A percentile compares a stretch with the other conserved stretches of the same genome.
Evolutionary conservation across 2,329 filamentous ascomycete species (phyloP).

Genomic region (Peltaster fructicola): DNA sequence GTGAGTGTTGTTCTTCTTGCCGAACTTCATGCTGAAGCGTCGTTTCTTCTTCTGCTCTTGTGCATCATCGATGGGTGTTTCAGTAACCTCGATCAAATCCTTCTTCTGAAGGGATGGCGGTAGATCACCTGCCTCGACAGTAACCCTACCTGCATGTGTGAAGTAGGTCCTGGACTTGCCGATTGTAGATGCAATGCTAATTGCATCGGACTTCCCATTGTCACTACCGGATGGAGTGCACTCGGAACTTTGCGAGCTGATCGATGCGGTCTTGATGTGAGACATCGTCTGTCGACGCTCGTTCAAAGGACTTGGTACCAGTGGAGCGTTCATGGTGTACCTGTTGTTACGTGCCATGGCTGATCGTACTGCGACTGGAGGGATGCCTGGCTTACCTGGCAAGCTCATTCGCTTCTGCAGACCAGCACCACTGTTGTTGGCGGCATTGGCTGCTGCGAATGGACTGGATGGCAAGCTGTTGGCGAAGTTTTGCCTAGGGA

Average conservation of each 20-base stretch:
- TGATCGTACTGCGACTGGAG: too few relatives aligned
- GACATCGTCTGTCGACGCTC: not conserved
- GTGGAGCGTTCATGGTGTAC: too few relatives aligned
- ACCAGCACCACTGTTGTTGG: too few relatives aligned
- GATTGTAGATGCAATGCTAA: slow-evolving; percentile 2
- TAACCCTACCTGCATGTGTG: slow-evolving; percentile 12
- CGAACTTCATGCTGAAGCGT: slow-evolving; percentile 11
- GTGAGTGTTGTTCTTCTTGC: slow-evolving; percentile 7
- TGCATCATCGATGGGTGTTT: slow-evolving; percentile 1
- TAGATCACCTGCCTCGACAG: slow-evolving; percentile 6
- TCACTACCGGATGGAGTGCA: not conserved
- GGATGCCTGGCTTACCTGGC: too few relatives aligned
- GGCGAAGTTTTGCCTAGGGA: slow-evolving; percentile 4
- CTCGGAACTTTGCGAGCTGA: not conserved
- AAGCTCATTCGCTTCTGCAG: too few relatives aligned
- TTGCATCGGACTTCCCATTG: not conserved
- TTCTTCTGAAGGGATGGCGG: not conserved
- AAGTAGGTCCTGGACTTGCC: slow-evolving; percentile 13
- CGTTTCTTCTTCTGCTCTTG: slow-evolving; percentile 12
- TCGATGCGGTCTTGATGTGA: slow-evolving; percentile 1
- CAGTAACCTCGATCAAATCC: slow-evolving; percentile 1
- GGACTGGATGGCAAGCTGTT: slow-evolving; percentile 3
- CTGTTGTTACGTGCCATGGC: too few relatives aligned
- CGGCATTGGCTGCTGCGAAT: too few relatives aligned
- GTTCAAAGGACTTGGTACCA: slow-evolving; percentile 1